Percentiles rank a stretch among this genome's conserved stretches.
These are phyloP conservation scores for Coemansia sp. DNA, from an alignment of 192 early-diverging fungal genomes.

Conservation along the genomic window DNA sequence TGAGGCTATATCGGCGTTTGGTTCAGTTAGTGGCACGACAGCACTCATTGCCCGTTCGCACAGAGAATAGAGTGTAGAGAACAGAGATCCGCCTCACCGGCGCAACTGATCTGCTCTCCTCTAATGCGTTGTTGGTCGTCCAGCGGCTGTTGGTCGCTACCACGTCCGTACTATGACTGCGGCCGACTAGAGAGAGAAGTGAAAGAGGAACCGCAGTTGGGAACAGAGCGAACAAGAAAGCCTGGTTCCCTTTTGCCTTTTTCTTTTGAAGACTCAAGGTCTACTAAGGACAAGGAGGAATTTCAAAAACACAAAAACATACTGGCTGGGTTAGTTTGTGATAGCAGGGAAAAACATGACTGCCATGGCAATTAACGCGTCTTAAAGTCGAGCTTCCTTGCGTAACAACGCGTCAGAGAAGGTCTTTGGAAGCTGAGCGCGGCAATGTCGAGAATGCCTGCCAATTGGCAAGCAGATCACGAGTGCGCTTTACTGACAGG, in stretches of 20 bases:
- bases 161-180: too few species aligned
- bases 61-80: constrained; percentile 1
- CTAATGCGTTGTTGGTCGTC: neutral
- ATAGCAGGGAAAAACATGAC: neutral
- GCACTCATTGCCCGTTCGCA: constrained; percentile 33
- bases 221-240: neutral
- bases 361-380: neutral
- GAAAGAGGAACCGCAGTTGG: neutral
- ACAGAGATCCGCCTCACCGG: neutral
- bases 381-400: neutral
- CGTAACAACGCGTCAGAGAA: neutral
- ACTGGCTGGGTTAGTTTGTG: neutral
- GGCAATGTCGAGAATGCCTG: neutral
- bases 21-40: constrained; percentile 27
- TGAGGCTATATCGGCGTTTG: constrained; percentile 37
- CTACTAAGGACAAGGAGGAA: constrained; percentile 1
- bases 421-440: neutral
- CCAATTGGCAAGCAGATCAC: constrained; percentile 1
- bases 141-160: too few species aligned
- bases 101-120: neutral
- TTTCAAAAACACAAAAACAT: neutral
- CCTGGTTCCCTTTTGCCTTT: neutral
- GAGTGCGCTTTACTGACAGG: neutral
- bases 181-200: too few species aligned
- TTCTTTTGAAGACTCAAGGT: neutral